These are phyloP conservation scores for Didymella pomorum DNA, from an alignment of 2,329 filamentous ascomycete species.

Conservation along the genomic window DNA sequence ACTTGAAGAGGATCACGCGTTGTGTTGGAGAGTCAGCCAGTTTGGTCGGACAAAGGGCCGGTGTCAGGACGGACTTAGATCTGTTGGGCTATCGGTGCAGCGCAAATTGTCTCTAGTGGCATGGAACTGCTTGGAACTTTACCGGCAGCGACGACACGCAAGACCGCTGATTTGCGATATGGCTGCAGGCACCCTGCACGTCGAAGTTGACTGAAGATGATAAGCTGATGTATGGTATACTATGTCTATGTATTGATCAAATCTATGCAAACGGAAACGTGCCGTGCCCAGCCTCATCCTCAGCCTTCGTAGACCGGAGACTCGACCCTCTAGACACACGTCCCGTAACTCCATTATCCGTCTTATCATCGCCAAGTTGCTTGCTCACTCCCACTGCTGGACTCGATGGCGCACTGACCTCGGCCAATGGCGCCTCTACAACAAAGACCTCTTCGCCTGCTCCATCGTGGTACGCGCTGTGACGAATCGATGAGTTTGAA, in stretches of 20 bases:
- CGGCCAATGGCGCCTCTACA: slow-evolving; percentile 40
- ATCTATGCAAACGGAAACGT: slow-evolving; percentile 35
- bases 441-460: slow-evolving; percentile 38
- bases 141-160: no score
- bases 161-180: no score
- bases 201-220: no score
- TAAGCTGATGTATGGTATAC: no score
- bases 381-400: slow-evolving; percentile 22
- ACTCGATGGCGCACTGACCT: slow-evolving; percentile 35
- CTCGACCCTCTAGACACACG: slow-evolving; percentile 8
- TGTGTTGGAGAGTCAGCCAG: no score
- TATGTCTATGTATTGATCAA: neutral
- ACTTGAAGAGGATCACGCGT: no score
- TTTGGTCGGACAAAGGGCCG: no score
- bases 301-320: slow-evolving; percentile 6
- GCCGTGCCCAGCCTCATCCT: neutral
- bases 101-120: no score
- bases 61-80: no score
- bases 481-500: slow-evolving; percentile 12
- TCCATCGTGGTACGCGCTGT: slow-evolving; percentile 17
- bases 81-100: no score
- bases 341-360: neutral
- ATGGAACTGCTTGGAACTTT: no score
- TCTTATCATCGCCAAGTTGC: slow-evolving; percentile 1
- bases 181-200: no score